These are phyloP conservation scores for Vairimorpha apis DNA, from an alignment of 371 early-diverging fungal genomes.

Conservation along the genomic window DNA sequence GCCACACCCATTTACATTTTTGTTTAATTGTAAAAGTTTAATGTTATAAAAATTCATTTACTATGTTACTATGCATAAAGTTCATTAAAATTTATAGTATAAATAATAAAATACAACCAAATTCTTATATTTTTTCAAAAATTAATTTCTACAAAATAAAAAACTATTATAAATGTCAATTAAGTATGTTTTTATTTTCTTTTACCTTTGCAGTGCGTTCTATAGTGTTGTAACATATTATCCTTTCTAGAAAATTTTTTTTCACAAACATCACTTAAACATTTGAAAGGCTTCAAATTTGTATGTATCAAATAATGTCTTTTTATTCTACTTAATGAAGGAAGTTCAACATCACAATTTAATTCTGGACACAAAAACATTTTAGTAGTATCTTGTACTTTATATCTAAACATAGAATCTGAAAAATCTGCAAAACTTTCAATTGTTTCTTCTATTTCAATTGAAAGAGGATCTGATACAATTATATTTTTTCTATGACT, in stretches of 20 bases:
- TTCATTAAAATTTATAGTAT: no score
- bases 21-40: no score
- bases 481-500: no score
- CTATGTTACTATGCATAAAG: no score
- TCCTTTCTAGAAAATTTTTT: conserved; percentile 64
- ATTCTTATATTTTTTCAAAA: no score
- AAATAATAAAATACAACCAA: no score
- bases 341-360: conserved; percentile 60
- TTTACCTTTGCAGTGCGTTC: conserved; percentile 63
- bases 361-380: conserved; percentile 55
- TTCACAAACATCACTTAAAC: conserved; percentile 59
- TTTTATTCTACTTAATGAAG: conserved; percentile 60
- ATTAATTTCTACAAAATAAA: no score
- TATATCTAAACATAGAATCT: conserved; percentile 51
- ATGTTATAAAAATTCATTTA: no score
- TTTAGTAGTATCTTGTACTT: conserved; percentile 28
- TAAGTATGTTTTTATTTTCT: no score
- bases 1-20: no score
- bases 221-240: conserved; percentile 65
- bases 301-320: conserved; percentile 65
- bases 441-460: not conserved
- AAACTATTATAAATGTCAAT: no score
- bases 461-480: no score
- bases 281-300: conserved; percentile 62
- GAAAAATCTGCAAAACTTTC: conserved; percentile 51